Base-by-base conservation (phyloP, 116 monocot species). In the Dioscorea cayenensis region DNA sequence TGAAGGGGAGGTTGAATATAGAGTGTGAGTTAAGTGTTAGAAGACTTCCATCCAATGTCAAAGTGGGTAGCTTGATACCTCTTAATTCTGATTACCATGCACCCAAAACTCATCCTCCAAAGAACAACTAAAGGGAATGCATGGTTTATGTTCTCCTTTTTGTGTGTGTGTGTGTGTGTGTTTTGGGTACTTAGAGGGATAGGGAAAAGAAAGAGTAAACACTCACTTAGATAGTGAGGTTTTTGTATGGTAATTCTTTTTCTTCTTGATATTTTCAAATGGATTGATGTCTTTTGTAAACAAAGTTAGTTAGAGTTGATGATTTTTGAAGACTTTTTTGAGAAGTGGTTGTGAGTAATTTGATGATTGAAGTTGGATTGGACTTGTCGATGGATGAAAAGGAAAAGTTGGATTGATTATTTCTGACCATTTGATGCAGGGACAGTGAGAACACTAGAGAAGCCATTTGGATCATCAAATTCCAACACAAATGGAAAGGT, bases 91-190 rank as follows among this genome's bases (percentile, higher is more conserved):
- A 87, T 68, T 87, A 87, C 66, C 76, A 72, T 66, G 71, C 71
- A 18, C 76, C 87, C 36, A 84, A 71, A 76, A 87, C 70, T 20
- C 87, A 87, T 59, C 87, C 87, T 48, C 81, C 87, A 11, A 84
- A 84, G 81, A 84, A 87, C 79, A 87, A 87, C 76, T 87, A 55
- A 32, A 66, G 28, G 23, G 3, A 71, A 66, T 43, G 43, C 43
- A 43, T 12, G 36, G 29, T 3, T 29, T 32, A 32, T 32, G 4
- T 32, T 3, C 4, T 2, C n/a, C n/a, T 32, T 32, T 32, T 32
- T 32, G n/a, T 25, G 25, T 25, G 25, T 25, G 25, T 25, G 25
- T 25, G 25, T 25, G 25, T 32, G 32, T 32, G 32, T 32, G 2
- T 17, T 27, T 28, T 6, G 5, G 55, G 14, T n/a, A 55, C 16